Base-by-base conservation (phyloP, 2,329 filamentous ascomycete species). In the Rhynchosporium graminicola region DNA sequence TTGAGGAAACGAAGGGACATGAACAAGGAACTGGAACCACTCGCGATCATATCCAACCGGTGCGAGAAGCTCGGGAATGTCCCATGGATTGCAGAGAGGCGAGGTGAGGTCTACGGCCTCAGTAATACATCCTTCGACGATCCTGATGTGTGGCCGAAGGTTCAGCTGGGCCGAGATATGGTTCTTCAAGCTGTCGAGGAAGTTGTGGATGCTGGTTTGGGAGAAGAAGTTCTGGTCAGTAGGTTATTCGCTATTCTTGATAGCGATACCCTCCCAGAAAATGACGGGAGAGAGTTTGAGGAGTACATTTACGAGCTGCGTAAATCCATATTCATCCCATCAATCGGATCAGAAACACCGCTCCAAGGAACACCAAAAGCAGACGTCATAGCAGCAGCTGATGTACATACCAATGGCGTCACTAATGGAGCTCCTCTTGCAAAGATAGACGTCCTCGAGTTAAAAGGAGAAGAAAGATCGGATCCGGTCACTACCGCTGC, bases 31-130 rank as follows among this genome's bases (percentile, higher is more conserved):
- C 71, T 81, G 28, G 77, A 83, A 63, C 81, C 81, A 0, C 75
- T 88, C 10, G 85, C 83, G 7, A 83, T 89, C 58, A 79, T 89
- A 56, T 87, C 83, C 54, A 89, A 89, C 71, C 80, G 86, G 36
- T 81, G 79, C 45, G 82, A 80, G 46, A 74, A 79, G 46, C 74
- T 80, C 2, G 77, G 80, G 3, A 78, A 83, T 33, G 84, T 88
- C 1, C 84, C 85, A 10, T 82, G 85, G 73, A 80, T 89, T 46
- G 82, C 76, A 20, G 79, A 78, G n/a, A 71, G 77, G 57, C 76
- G 83, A 31, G 81, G 78, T 4, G 77, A 80, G 65, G 81, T 81
- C 0, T 83, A 84, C 73, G 86, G 82, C 0, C 75, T 89, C 59
- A 88, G 85, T 76, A 89, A 89, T 72, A 81, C 85, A 1, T 78